Percentiles rank a stretch among this genome's conserved stretches.
phyloP scores from a whole-genome alignment of 352 stramenopile species.

The Plasmopara muralis region DNA sequence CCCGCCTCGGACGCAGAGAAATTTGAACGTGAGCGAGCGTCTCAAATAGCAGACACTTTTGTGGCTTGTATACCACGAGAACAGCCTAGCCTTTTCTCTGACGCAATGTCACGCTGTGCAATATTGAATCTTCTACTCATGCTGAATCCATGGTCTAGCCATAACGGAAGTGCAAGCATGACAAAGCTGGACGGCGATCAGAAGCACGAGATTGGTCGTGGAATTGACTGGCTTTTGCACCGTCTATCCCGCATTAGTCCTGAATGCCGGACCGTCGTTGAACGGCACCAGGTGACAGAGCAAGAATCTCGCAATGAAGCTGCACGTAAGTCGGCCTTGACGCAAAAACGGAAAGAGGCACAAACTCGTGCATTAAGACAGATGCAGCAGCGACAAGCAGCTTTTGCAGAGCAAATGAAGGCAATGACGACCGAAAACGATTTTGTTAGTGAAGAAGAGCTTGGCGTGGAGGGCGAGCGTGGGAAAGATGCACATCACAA shows the following conservation, averaged over 20 bases:
- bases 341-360: conserved; percentile 57
- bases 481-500: conserved; percentile 20
- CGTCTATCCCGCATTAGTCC: conserved; percentile 44
- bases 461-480: conserved; percentile 15
- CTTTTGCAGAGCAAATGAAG: conserved; percentile 76
- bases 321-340: conserved; percentile 52
- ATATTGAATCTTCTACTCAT: conserved; percentile 59
- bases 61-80: conserved; percentile 49
- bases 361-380: conserved; percentile 69
- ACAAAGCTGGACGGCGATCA: conserved; percentile 71
- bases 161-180: conserved; percentile 42
- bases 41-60: conserved; percentile 41
- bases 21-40: conserved; percentile 39
- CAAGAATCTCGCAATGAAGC: conserved; percentile 61
- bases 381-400: conserved; percentile 76
- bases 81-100: conserved; percentile 30
- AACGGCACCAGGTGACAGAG: conserved; percentile 52
- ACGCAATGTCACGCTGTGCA: conserved; percentile 26
- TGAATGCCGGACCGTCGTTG: conserved; percentile 36
- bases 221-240: conserved; percentile 74
- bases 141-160: conserved; percentile 65
- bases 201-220: conserved; percentile 77
- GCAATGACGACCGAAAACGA: conserved; percentile 46
- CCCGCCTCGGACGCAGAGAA: conserved; percentile 34
- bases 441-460: conserved; percentile 35